phyloP scores from a whole-genome alignment of 805 yeast species.

The Schwanniomyces occidentalis region DNA sequence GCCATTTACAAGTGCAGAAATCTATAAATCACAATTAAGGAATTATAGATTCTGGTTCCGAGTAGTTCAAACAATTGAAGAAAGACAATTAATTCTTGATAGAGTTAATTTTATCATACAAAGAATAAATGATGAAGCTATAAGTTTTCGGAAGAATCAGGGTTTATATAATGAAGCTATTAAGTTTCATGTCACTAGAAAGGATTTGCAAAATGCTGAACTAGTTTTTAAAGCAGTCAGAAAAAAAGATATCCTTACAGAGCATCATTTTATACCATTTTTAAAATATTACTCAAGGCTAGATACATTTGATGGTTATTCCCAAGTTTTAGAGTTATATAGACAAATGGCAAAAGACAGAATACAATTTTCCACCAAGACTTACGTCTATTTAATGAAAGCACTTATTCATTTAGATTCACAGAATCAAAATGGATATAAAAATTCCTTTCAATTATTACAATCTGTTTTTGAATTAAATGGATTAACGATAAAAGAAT shows the following conservation, averaged over 20 bases:
- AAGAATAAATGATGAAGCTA: slow-evolving; percentile 9
- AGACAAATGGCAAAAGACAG: slow-evolving; percentile 31
- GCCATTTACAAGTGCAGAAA: slow-evolving; percentile 29
- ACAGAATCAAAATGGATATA: slow-evolving; percentile 12
- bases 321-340: slow-evolving; percentile 29
- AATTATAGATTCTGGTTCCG: slow-evolving; percentile 32
- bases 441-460: slow-evolving; percentile 19
- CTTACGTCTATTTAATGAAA: slow-evolving; percentile 31
- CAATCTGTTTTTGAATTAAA: slow-evolving; percentile 31
- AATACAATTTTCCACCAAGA: slow-evolving; percentile 23
- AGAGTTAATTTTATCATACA: slow-evolving; percentile 13
- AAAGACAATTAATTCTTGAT: slow-evolving; percentile 8
- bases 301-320: slow-evolving; percentile 18
- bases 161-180: slow-evolving; percentile 27
- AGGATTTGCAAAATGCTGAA: slow-evolving; percentile 19
- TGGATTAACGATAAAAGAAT: slow-evolving; percentile 19
- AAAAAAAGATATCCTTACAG: slow-evolving; percentile 17
- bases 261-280: slow-evolving; percentile 31
- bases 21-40: slow-evolving; percentile 28
- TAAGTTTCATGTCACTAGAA: slow-evolving; percentile 19
- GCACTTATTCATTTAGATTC: slow-evolving; percentile 24
- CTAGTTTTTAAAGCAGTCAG: slow-evolving; percentile 18
- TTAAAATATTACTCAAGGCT: slow-evolving; percentile 19
- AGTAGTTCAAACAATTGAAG: slow-evolving; percentile 5
- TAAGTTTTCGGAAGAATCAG: slow-evolving; percentile 9